Conservation (phyloP, 495 filamentous ascomycete species). For the Penicillium manginii region DNA sequence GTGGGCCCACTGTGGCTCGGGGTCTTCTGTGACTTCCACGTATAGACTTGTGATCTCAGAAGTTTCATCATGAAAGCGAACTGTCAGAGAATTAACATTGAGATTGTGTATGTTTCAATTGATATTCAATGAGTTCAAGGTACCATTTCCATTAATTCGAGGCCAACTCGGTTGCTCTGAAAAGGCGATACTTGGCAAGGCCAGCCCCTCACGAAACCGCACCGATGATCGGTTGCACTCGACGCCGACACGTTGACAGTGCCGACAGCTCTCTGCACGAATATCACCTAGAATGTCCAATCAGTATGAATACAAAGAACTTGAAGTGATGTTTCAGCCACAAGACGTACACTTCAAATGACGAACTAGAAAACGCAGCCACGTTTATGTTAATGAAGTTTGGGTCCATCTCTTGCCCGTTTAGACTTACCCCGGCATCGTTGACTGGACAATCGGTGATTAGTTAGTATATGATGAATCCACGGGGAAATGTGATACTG, state of each 20-base stretch:
- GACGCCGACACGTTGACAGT: slow-evolving; percentile 24
- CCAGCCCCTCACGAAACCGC: slow-evolving; percentile 27
- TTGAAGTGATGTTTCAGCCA: neutral
- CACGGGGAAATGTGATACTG: neutral
- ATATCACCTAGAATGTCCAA: slow-evolving; percentile 23
- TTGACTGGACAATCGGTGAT: slow-evolving; percentile 13
- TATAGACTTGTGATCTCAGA: slow-evolving; percentile 23
- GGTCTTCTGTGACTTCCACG: neutral
- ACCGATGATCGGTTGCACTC: slow-evolving; percentile 30
- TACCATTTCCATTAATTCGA: slow-evolving; percentile 23
- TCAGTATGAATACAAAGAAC: neutral
- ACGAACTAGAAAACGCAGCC: slow-evolving; percentile 14
- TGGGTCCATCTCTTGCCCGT: neutral
- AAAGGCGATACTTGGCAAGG: slow-evolving; percentile 3
- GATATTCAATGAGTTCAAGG: neutral
- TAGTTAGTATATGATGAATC: slow-evolving; percentile 7
- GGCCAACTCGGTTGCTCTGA: slow-evolving; percentile 18
- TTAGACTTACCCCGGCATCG: slow-evolving; percentile 26
- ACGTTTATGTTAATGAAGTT: neutral
- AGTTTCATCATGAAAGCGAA: slow-evolving; percentile 33
- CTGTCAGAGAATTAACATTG: slow-evolving; percentile 12
- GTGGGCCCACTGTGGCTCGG: neutral
- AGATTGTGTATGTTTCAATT: neutral
- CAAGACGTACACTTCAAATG: slow-evolving; percentile 33
- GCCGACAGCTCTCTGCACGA: slow-evolving; percentile 17